phyloP scores from a whole-genome alignment of 2,329 filamentous ascomycete genomes.

The Phialophora expanda region DNA sequence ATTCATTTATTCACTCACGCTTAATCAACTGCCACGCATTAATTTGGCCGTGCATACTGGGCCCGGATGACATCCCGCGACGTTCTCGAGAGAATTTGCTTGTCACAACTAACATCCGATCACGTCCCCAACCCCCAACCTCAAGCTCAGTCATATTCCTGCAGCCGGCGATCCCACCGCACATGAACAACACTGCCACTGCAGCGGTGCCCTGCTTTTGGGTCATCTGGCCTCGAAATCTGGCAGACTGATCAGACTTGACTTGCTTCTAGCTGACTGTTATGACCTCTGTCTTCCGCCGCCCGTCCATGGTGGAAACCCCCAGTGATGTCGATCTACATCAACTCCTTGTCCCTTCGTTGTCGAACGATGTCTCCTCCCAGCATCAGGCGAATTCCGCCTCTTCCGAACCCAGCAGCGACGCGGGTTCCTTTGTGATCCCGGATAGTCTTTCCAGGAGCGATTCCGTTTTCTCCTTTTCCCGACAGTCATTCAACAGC shows the following conservation, averaged over 20 bases:
- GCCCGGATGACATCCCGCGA: conserved; percentile 3
- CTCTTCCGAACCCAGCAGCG: conserved; percentile 37
- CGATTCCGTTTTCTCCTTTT: conserved; percentile 91
- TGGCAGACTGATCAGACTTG: conserved; percentile 18
- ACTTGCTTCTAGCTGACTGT: conserved; percentile 24
- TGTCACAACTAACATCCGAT: not conserved
- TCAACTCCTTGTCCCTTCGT: conserved; percentile 39
- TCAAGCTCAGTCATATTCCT: not conserved
- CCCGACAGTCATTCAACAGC: conserved; percentile 87
- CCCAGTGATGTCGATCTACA: conserved; percentile 40
- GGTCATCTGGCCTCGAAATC: conserved; percentile 20
- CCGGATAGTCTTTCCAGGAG: conserved; percentile 63
- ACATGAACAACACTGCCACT: conserved; percentile 25
- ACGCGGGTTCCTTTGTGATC: conserved; percentile 52
- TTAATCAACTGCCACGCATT: not conserved
- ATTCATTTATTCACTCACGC: conserved; percentile 7
- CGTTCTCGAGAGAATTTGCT: not conserved
- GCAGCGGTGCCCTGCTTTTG: conserved; percentile 10
- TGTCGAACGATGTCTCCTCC: conserved; percentile 33
- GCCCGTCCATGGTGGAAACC: conserved; percentile 39
- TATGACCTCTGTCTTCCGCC: conserved; percentile 37
- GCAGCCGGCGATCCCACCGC: conserved; percentile 17
- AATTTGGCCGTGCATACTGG: not conserved
- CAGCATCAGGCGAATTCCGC: conserved; percentile 33
- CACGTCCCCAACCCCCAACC: conserved; percentile 2